A percentile compares a stretch with the other conserved stretches of the same genome.
Conservation (phyloP, 2,329 filamentous ascomycete species). For the Colletotrichum cordylinicola region DNA sequence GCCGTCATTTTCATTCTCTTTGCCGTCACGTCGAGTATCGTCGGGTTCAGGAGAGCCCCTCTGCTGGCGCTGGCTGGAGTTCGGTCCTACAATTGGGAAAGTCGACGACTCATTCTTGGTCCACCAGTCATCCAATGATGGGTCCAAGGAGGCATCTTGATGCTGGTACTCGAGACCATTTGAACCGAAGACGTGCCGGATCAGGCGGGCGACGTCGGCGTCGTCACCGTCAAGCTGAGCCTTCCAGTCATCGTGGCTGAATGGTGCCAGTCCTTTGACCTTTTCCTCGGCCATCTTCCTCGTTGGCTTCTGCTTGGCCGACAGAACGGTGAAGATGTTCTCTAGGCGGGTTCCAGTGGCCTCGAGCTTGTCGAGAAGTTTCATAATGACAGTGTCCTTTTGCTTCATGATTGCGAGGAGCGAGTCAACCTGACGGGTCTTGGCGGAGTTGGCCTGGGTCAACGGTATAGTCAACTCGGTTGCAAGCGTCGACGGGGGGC, state of each 20-base stretch:
- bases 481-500: conserved; percentile 45
- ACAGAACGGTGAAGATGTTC: conserved; percentile 56
- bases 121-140: conserved; percentile 57
- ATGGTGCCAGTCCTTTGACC: conserved; percentile 58
- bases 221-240: conserved; percentile 27
- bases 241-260: conserved; percentile 47
- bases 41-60: conserved; percentile 17
- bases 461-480: conserved; percentile 59
- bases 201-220: conserved; percentile 40
- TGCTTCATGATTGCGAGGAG: conserved; percentile 49
- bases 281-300: conserved; percentile 51
- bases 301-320: conserved; percentile 49
- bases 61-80: neutral
- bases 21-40: neutral
- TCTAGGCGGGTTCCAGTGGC: conserved; percentile 57
- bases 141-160: conserved; percentile 34
- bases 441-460: conserved; percentile 49
- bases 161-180: conserved; percentile 35
- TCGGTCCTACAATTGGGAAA: conserved; percentile 8
- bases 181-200: conserved; percentile 46
- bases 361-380: conserved; percentile 60
- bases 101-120: conserved; percentile 3
- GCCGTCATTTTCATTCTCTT: neutral
- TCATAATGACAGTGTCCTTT: conserved; percentile 58
- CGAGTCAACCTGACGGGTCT: conserved; percentile 44